These are phyloP conservation scores for Aspergillus phoenicis DNA, from an alignment of 2,329 filamentous ascomycete genomes.

Conservation along the genomic window DNA sequence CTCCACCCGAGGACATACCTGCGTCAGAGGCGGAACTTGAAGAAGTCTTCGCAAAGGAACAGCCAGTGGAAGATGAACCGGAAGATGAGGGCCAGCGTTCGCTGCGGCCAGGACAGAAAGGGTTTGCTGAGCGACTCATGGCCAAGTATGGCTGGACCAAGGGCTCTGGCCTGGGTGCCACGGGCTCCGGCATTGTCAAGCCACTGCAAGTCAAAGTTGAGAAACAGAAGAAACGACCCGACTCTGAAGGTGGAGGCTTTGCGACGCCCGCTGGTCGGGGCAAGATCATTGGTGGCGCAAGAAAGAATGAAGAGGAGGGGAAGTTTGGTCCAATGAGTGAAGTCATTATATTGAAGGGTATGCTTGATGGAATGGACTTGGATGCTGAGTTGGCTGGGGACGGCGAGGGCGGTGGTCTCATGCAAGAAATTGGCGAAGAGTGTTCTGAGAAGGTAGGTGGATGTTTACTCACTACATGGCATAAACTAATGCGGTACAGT, in stretches of 20 bases:
- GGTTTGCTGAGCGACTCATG: slow-evolving; percentile 86
- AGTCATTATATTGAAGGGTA: slow-evolving; percentile 79
- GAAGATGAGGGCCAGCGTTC: slow-evolving; percentile 54
- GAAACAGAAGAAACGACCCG: slow-evolving; percentile 77
- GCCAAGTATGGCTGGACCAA: slow-evolving; percentile 92
- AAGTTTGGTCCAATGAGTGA: slow-evolving; percentile 75
- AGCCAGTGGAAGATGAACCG: slow-evolving; percentile 40
- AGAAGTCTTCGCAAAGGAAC: slow-evolving; percentile 46
- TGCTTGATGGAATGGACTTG: slow-evolving; percentile 84
- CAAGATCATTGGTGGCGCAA: slow-evolving; percentile 78
- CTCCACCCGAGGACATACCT: slow-evolving; percentile 55
- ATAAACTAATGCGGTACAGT: slow-evolving; percentile 52
- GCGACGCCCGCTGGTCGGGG: slow-evolving; percentile 69
- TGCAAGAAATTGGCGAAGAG: slow-evolving; percentile 94
- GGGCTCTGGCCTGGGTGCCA: slow-evolving; percentile 82
- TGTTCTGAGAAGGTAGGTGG: slow-evolving; percentile 74
- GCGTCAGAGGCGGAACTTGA: slow-evolving; percentile 57
- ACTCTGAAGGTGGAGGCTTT: slow-evolving; percentile 78
- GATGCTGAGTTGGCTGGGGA: slow-evolving; percentile 71
- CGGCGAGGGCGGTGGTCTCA: slow-evolving; percentile 61
- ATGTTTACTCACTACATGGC: neutral
- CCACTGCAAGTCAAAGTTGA: slow-evolving; percentile 83
- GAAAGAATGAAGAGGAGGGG: slow-evolving; percentile 53
- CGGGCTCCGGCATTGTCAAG: slow-evolving; percentile 78
- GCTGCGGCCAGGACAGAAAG: slow-evolving; percentile 74